Percentiles rank a stretch among this genome's conserved stretches.
Conservation (phyloP, 495 filamentous ascomycete genomes). For the Neurospora intermedia region DNA sequence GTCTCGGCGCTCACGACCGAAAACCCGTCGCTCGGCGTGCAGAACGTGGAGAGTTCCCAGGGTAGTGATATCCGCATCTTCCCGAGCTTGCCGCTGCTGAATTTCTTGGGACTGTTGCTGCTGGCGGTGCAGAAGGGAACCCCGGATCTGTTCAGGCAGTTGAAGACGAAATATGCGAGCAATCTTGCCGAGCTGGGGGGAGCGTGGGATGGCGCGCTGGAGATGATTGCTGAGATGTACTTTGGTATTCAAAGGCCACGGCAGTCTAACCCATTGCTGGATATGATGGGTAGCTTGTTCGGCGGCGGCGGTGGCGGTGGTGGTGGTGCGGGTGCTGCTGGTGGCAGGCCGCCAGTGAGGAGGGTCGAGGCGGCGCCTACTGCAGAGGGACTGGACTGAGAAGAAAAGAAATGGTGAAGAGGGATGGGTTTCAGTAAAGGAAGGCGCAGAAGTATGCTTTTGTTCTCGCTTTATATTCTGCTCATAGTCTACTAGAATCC, state of each 20-base stretch:
- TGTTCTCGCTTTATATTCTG: neutral
- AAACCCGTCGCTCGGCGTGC: conserved; percentile 57
- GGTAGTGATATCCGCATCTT: conserved; percentile 70
- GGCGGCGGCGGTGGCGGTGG: conserved; percentile 51
- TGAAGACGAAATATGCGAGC: conserved; percentile 68
- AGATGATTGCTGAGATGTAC: conserved; percentile 89
- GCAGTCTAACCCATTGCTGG: conserved; percentile 80
- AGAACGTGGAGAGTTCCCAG: conserved; percentile 64
- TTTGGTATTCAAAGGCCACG: conserved; percentile 86
- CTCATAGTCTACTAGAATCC: neutral
- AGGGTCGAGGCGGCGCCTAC: conserved; percentile 37
- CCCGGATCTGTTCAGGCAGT: conserved; percentile 67
- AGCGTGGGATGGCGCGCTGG: conserved; percentile 74
- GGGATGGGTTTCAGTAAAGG: neutral
- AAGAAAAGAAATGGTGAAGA: neutral
- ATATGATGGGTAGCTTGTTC: conserved; percentile 96
- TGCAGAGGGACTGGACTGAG: conserved; percentile 43
- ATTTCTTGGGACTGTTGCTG: conserved; percentile 79
- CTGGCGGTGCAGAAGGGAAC: conserved; percentile 73
- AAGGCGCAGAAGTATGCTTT: neutral
- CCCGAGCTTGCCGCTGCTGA: conserved; percentile 78
- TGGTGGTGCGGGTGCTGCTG: conserved; percentile 29
- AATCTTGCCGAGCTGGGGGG: conserved; percentile 61
- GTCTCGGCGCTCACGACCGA: conserved; percentile 56
- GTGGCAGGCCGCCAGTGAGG: conserved; percentile 32